Evolutionary conservation across 139 green algal genomes (phyloP).

Genomic region (Mesostigma viride): DNA sequence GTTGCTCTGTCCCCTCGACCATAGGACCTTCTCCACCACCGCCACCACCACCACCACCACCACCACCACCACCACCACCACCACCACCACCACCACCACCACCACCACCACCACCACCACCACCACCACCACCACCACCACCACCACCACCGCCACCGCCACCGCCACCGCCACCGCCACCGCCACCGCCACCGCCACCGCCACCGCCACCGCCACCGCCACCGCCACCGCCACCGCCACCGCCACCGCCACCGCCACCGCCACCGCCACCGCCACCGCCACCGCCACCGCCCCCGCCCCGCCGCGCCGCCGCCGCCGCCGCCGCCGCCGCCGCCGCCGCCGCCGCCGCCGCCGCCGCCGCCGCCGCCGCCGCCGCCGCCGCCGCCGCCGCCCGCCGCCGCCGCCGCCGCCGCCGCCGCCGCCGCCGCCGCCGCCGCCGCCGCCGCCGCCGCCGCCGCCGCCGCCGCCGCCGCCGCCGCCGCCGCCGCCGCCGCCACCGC

Average conservation of each 20-base stretch:
- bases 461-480: background rate
- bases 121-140: conserved; percentile 37
- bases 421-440: background rate
- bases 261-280: background rate
- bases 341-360: background rate
- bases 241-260: background rate
- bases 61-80: background rate
- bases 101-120: conserved; percentile 29
- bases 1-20: background rate
- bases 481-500: background rate
- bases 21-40: background rate
- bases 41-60: background rate
- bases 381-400: background rate
- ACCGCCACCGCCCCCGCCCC: background rate
- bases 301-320: conserved; percentile 15
- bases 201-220: background rate
- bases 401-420: background rate
- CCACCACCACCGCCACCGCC: conserved; percentile 32
- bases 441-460: background rate
- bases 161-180: background rate
- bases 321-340: too few relatives aligned
- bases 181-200: background rate
- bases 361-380: background rate
- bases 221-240: background rate
- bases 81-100: background rate